Base-by-base conservation (phyloP, 345 rosid species). In the Punica granatum region DNA sequence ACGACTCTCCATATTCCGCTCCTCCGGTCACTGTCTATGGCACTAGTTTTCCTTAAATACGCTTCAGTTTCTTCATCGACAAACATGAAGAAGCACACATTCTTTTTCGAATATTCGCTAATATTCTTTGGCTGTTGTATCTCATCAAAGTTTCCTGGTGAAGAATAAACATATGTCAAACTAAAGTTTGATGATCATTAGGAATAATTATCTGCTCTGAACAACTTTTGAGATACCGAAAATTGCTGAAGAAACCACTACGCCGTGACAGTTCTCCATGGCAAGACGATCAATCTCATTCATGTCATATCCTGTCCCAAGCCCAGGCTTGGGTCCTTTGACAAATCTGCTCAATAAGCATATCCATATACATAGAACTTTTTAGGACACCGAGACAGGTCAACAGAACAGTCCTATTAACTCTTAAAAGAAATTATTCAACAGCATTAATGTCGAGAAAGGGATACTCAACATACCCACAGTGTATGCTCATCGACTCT, bases 191-290 rank as follows among this genome's bases (percentile, higher is more conserved):
- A 69, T 0, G 6, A n/a, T 33, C 33, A 26, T 6, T 4, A 26
- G 19, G 30, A 28, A 30, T 56, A 2, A 28, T 28, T 13, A 23
- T 19, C 23, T 15, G 4, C 58, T 51, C n/a, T 51, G n/a, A 51
- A 28, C 26, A 72, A 11, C 64, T 30, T 4, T 69, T 72, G 72
- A 69, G 62, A 31, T 90, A 95, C 99, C 97, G 72, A 95, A 95
- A 71, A 95, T 90, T 69, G 98, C 98, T 58, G 99, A 92, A 35
- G 91, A 86, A 80, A 95, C 99, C 72, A 92, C 97, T 70, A 95
- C 81, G 63, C 96, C 96, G 60, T 66, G 77, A 71, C 97, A 95
- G 73, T 84, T 86, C 74, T 87, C 89, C 99, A 95, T 95, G n/a
- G 82, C 88, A 74, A 82, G 86, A 75, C 92, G 86, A 76, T 95